Percentiles rank a stretch among this genome's conserved stretches.
Conservation (phyloP, 2,329 filamentous ascomycete species). For the Xylariaceae sp. region DNA sequence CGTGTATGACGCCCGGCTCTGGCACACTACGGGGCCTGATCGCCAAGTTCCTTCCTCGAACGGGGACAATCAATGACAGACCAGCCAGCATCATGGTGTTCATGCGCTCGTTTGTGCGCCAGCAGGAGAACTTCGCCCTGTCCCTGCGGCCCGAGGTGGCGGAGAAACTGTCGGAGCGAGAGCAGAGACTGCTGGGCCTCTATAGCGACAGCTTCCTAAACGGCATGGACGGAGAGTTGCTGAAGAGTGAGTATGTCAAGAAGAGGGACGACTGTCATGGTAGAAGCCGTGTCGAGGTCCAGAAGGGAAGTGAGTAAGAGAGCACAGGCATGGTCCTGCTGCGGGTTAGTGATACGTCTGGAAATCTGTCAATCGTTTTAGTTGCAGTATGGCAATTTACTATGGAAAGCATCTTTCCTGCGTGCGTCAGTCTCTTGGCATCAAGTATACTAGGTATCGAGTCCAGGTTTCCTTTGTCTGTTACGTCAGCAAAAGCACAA, state of each 20-base stretch:
- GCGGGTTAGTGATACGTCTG: too few species aligned
- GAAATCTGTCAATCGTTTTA: too few species aligned
- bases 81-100: constrained; percentile 29
- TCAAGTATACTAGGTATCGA: constrained; percentile 29
- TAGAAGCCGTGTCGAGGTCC: constrained; percentile 1
- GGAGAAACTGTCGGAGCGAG: constrained; percentile 23
- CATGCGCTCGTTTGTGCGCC: constrained; percentile 28
- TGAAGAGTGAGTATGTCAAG: constrained; percentile 20
- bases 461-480: constrained; percentile 47
- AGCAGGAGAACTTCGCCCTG: constrained; percentile 29
- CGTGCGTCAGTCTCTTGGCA: background rate
- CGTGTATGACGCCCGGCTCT: constrained; percentile 26
- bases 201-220: constrained; percentile 22
- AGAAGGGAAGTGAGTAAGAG: background rate
- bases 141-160: constrained; percentile 27
- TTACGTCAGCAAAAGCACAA: constrained; percentile 48
- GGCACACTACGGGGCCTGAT: constrained; percentile 29
- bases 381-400: background rate
- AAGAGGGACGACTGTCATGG: constrained; percentile 16
- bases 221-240: constrained; percentile 21
- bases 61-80: constrained; percentile 16
- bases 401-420: background rate
- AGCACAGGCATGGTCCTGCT: too few species aligned
- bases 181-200: constrained; percentile 22
- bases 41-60: too few species aligned